Conservation (phyloP, 2,329 filamentous ascomycete genomes). For the Trichoderma lentiforme region DNA sequence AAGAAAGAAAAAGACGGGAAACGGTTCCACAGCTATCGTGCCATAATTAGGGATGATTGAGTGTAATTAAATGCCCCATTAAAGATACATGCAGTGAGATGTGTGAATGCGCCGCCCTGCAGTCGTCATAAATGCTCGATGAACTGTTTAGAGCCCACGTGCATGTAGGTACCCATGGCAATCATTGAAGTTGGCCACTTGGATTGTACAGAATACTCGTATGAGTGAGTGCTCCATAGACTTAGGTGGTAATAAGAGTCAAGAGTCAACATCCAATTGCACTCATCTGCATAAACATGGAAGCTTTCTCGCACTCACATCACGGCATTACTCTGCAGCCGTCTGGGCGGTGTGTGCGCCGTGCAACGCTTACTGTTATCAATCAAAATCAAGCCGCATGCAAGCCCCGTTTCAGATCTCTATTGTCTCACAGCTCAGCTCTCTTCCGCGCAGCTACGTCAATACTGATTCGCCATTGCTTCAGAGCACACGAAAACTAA, state of each 20-base stretch:
- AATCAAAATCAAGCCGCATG: not conserved
- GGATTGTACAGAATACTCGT: not conserved
- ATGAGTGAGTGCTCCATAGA: not conserved
- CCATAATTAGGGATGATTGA: not conserved
- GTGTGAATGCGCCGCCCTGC: slow-evolving; percentile 3
- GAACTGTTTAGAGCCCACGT: not conserved
- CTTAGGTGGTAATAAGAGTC: not conserved
- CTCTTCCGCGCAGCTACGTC: not conserved
- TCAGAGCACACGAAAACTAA: not conserved
- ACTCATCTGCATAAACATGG: not conserved
- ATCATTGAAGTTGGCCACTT: not conserved
- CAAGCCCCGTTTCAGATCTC: slow-evolving; percentile 5
- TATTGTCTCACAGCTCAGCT: not conserved
- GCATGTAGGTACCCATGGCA: not conserved
- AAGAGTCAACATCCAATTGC: not conserved
- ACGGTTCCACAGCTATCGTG: not conserved
- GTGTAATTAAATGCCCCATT: slow-evolving; percentile 3
- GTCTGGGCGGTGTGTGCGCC: not conserved
- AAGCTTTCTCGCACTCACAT: not conserved
- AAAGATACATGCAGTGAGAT: slow-evolving; percentile 3
- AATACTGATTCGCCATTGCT: not conserved
- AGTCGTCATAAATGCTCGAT: slow-evolving; percentile 1
- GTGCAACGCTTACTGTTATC: not conserved
- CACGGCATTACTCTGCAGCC: not conserved
- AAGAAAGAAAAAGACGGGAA: not conserved